Percentiles rank a stretch among this genome's conserved stretches.
Conservation (phyloP, 306 rosid genomes). For the Vicia sativa region DNA sequence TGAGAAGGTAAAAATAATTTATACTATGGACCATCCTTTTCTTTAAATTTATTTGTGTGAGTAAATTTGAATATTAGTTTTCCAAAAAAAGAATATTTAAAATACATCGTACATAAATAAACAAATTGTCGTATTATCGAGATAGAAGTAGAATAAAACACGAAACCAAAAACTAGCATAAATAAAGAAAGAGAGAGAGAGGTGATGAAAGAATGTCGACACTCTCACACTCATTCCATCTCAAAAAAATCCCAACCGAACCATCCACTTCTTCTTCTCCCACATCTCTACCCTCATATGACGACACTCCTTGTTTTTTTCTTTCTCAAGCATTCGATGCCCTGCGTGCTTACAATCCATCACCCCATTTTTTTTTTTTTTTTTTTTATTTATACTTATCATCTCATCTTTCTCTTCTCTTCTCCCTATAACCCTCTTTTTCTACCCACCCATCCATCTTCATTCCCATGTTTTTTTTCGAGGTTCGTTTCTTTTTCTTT, state of each 20-base stretch:
- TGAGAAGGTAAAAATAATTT: no score
- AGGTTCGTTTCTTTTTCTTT: conserved; percentile 52
- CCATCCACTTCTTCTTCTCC: neutral
- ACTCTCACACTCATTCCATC: conserved; percentile 43
- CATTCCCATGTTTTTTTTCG: conserved; percentile 55
- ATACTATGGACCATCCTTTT: no score
- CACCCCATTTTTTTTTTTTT: neutral
- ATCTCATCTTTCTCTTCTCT: neutral
- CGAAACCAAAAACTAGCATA: neutral
- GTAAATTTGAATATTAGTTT: no score
- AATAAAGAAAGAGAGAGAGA: neutral
- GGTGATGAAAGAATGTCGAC: conserved; percentile 72
- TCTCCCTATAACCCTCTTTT: neutral
- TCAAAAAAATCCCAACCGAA: conserved; percentile 30
- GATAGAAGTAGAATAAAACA: neutral
- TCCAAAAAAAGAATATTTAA: no score
- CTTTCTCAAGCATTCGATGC: neutral
- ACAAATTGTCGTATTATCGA: no score
- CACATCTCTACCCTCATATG: conserved; percentile 42
- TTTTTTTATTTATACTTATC: neutral
- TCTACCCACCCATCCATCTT: neutral
- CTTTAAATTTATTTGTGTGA: no score
- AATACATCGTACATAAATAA: no score
- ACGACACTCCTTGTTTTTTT: conserved; percentile 57
- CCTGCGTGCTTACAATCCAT: neutral